Evolutionary conservation across 202 grass and related monocot species (phyloP), one percentile per base, ranked within the genome.

Genomic region (Zoysia matrella): DNA sequence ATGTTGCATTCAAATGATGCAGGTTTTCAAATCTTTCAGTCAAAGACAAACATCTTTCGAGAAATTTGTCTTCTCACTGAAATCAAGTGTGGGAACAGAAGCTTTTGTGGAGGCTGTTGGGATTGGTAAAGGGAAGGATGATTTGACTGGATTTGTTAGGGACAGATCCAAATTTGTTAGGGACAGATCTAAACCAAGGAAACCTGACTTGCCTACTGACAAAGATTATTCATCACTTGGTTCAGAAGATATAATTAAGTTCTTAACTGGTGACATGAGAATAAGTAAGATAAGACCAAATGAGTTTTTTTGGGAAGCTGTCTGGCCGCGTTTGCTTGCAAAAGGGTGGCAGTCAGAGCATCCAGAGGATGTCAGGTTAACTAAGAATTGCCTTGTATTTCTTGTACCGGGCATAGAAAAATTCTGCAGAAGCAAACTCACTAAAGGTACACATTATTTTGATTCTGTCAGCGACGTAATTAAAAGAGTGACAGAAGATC

Each of bases 281-380:
- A 79, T 85, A 89, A 98, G 95, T 74, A 98, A 98, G 71, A 88
- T 90, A 80, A 85, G 72, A 75, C 88, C 92, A 63, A 95, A 98
- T 63, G 90, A 98, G 30, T 88, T 77, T 95, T 98, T 98, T 65
- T 98, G 95, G 95, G 95, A 98, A 89, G 92, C 90, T 47, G 76
- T 98, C 48, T 98, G 95, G 95, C 92, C 95, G 14, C 90, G 95
- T 70, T 87, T 98, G 71, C 87, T 98, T 78, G 92, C 88, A 71
- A 92, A 83, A 78, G 92, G 95, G 6, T 98, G 95, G 95, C 95
- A 93, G 47, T 98, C 92, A 68, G 94, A 97, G 82, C 90, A 93
- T 83, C 92, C 94, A 54, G 82, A 90, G 58, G 92, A 97, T 88
- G 43, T 83, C 62, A 85, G 76, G 8, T 51, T 67, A 81, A 88